phyloP scores from a whole-genome alignment of 225 moss, liverwort and hornwort genomes.

The Asterella californica region DNA sequence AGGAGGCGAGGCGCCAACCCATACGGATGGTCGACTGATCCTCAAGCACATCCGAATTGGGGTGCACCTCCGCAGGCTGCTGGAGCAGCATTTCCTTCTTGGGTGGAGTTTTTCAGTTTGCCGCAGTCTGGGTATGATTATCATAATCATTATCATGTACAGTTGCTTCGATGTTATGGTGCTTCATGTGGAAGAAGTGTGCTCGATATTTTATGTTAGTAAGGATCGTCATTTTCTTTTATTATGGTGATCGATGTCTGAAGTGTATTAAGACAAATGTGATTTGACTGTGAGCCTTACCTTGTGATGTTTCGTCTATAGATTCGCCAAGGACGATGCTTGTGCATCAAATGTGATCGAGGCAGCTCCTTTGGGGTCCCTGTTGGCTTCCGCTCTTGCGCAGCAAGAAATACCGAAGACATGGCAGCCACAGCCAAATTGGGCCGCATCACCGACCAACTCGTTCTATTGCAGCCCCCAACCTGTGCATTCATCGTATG shows the following conservation, averaged over 20 bases:
- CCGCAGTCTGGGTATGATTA: slow-evolving; percentile 2
- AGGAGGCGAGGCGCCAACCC: slow-evolving; percentile 17
- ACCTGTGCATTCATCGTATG: slow-evolving; percentile 10
- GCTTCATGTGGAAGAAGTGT: no score
- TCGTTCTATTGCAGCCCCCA: slow-evolving; percentile 6
- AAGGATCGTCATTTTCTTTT: no score
- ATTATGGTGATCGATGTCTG: background rate
- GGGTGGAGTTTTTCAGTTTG: background rate
- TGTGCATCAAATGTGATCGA: slow-evolving; percentile 9
- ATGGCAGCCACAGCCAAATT: slow-evolving; percentile 23
- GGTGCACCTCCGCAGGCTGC: slow-evolving; percentile 1
- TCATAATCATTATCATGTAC: background rate
- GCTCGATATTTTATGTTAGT: no score
- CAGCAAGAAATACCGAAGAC: slow-evolving; percentile 13
- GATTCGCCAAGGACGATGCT: slow-evolving; percentile 6
- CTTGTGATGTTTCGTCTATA: background rate
- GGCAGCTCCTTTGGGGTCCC: slow-evolving; percentile 11
- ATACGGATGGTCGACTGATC: background rate
- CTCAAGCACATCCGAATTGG: background rate
- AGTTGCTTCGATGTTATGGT: background rate
- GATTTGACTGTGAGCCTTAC: background rate
- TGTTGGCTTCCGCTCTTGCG: slow-evolving; percentile 15
- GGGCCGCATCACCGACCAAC: background rate
- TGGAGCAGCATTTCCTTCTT: background rate
- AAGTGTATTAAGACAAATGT: no score